These are phyloP conservation scores for Lignosus rhinocerotis DNA, from an alignment of 1,284 basidiomycete genomes.

Conservation along the genomic window DNA sequence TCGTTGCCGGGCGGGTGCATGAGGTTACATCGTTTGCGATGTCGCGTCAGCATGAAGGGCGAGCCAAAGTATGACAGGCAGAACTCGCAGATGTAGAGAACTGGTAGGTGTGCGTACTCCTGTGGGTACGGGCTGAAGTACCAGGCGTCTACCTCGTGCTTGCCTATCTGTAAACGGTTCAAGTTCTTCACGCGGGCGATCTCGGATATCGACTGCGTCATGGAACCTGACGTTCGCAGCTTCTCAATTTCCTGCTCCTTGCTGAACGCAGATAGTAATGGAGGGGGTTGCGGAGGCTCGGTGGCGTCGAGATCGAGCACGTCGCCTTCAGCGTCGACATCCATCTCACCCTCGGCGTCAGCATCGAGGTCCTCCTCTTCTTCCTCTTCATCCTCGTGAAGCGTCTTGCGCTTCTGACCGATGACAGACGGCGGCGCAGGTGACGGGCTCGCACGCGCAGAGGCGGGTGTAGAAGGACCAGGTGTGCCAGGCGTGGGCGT, in stretches of 20 bases:
- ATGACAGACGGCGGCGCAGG: conserved; percentile 56
- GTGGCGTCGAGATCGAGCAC: conserved; percentile 42
- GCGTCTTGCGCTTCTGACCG: conserved; percentile 65
- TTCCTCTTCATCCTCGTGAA: conserved; percentile 59
- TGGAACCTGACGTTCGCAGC: conserved; percentile 94
- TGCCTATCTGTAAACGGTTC: conserved; percentile 95
- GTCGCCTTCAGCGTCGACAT: conserved; percentile 53
- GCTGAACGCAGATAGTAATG: conserved; percentile 65
- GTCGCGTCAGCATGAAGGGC: conserved; percentile 85
- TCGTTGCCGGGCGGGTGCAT: conserved; percentile 99
- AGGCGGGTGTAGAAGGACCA: conserved; percentile 39
- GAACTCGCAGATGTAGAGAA: conserved; percentile 98
- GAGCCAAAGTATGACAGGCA: conserved; percentile 92
- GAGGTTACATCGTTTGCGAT: conserved; percentile 90
- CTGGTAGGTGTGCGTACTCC: conserved; percentile 94
- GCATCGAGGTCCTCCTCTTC: conserved; percentile 63
- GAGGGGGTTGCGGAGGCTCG: conserved; percentile 41
- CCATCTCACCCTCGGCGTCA: conserved; percentile 54
- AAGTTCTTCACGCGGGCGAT: conserved; percentile 98
- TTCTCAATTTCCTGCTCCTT: conserved; percentile 99
- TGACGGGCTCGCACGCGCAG: conserved; percentile 48
- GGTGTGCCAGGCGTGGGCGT: conserved; percentile 25
- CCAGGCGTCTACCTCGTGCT: conserved; percentile 97
- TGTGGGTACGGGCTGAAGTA: conserved; percentile 99
- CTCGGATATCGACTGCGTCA: conserved; percentile 98